Evolutionary conservation across 148 eudicot species (phyloP).

Genomic region (Cornus florida): DNA sequence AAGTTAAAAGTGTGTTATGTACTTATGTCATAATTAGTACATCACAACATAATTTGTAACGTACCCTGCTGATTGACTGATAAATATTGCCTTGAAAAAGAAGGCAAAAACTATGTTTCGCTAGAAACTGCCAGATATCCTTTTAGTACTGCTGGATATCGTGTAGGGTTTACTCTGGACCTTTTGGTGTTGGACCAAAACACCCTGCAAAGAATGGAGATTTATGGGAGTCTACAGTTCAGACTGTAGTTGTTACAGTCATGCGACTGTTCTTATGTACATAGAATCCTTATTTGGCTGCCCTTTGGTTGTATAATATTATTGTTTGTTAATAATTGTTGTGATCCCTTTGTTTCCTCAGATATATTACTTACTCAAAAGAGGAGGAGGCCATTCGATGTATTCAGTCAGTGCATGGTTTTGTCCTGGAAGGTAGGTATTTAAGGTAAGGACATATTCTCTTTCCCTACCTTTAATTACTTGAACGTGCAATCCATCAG

Average conservation of each 20-base stretch:
- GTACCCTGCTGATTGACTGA: not conserved
- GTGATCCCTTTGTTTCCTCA: conserved; percentile 13
- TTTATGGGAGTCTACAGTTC: not conserved
- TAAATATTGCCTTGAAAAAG: not conserved
- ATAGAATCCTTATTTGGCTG: not conserved
- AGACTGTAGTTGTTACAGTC: not conserved
- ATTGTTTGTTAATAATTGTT: not conserved
- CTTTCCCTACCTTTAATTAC: conserved; percentile 6
- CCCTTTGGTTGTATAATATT: not conserved
- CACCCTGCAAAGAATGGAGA: not conserved
- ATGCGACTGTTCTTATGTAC: not conserved
- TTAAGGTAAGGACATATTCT: conserved; percentile 39
- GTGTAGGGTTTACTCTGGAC: not conserved
- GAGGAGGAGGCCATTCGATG: conserved; percentile 66
- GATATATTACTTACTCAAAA: conserved; percentile 58
- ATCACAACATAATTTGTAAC: not conserved
- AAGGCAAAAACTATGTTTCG: not conserved
- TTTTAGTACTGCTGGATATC: not conserved
- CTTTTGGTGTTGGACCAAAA: not conserved
- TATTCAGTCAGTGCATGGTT: conserved; percentile 64
- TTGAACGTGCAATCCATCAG: not conserved
- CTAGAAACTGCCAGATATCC: not conserved
- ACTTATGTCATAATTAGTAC: not conserved
- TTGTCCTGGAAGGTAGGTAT: conserved; percentile 45
- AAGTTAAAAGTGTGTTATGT: too few species aligned